Evolutionary conservation across 2,329 filamentous ascomycete species (phyloP).

Genomic region (Akanthomyces lecanii): DNA sequence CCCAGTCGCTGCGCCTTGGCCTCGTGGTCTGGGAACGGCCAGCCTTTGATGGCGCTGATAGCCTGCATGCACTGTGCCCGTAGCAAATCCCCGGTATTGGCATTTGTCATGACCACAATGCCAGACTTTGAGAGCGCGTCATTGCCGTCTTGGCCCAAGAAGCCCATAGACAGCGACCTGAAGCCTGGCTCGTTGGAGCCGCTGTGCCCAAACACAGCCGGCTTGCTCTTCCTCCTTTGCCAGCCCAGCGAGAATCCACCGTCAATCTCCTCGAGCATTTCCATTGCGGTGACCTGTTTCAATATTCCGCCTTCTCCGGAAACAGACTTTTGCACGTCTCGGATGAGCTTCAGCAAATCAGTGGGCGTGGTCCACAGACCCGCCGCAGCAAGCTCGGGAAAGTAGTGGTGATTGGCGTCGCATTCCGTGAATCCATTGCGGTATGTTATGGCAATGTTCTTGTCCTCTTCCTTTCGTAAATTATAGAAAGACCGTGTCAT

Average conservation of each 20-base stretch:
- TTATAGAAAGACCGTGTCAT: conserved; percentile 19
- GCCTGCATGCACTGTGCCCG: conserved; percentile 15
- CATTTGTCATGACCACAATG: conserved; percentile 24
- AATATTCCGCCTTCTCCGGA: conserved; percentile 19
- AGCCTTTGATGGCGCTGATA: conserved; percentile 8
- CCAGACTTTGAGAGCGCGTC: conserved; percentile 19
- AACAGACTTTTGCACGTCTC: conserved; percentile 21
- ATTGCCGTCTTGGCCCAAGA: neutral
- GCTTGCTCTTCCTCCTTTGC: conserved; percentile 16
- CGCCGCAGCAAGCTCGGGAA: conserved; percentile 19
- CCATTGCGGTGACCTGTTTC: conserved; percentile 14
- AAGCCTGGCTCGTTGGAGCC: conserved; percentile 22
- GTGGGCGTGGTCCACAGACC: conserved; percentile 24
- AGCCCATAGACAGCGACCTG: conserved; percentile 20
- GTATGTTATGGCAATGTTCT: conserved; percentile 17
- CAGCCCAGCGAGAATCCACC: conserved; percentile 19
- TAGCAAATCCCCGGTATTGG: conserved; percentile 10
- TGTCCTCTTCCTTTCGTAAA: conserved; percentile 12
- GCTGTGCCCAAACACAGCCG: conserved; percentile 19
- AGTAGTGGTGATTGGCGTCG: conserved; percentile 11
- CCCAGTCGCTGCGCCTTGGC: neutral
- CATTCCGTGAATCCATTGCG: conserved; percentile 16
- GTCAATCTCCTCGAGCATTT: conserved; percentile 21
- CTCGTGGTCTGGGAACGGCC: conserved; percentile 6
- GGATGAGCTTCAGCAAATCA: conserved; percentile 22